Percentiles rank a stretch among this genome's conserved stretches.
These are phyloP conservation scores for Herpomyces periplanetae DNA, from an alignment of 2,329 filamentous ascomycete species.

Conservation along the genomic window DNA sequence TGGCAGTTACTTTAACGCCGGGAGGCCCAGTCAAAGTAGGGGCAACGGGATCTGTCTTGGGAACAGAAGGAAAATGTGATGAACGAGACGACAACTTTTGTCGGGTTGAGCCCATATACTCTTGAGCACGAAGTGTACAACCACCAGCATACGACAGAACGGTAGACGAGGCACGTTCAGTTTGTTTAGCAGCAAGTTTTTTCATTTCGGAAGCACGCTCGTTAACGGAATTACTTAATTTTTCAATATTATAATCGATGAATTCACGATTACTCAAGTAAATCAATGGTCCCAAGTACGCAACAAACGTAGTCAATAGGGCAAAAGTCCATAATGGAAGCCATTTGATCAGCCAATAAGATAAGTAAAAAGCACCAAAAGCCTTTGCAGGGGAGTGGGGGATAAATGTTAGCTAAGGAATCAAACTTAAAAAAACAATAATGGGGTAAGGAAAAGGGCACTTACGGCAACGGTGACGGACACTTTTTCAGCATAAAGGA, in stretches of 20 bases:
- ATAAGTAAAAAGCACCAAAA: constrained; percentile 18
- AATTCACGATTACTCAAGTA: constrained; percentile 27
- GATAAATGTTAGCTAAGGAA: too few relatives aligned
- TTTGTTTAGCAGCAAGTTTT: constrained; percentile 20
- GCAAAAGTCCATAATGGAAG: constrained; percentile 27
- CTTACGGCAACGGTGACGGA: constrained; percentile 18
- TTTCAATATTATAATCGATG: constrained; percentile 20
- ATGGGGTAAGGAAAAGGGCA: constrained; percentile 3
- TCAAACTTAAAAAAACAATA: too few relatives aligned
- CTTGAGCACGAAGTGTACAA: constrained; percentile 24
- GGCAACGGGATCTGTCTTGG: too few relatives aligned
- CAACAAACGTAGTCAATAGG: constrained; percentile 16
- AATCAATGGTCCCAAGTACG: constrained; percentile 20
- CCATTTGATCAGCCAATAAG: constrained; percentile 26
- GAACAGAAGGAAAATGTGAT: too few relatives aligned
- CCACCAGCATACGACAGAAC: constrained; percentile 27
- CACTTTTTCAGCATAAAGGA: constrained; percentile 26
- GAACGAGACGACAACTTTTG: too few relatives aligned
- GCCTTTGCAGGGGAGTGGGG: constrained; percentile 9
- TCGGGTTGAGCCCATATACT: too few relatives aligned
- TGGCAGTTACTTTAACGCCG: too few relatives aligned
- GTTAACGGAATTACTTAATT: constrained; percentile 16
- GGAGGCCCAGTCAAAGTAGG: too few relatives aligned
- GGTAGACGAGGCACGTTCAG: constrained; percentile 18
- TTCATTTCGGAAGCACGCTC: constrained; percentile 22